Percentiles rank a stretch among this genome's conserved stretches.
phyloP scores from a whole-genome alignment of 805 yeast genomes.

The Wickerhamiella spandovensis region DNA sequence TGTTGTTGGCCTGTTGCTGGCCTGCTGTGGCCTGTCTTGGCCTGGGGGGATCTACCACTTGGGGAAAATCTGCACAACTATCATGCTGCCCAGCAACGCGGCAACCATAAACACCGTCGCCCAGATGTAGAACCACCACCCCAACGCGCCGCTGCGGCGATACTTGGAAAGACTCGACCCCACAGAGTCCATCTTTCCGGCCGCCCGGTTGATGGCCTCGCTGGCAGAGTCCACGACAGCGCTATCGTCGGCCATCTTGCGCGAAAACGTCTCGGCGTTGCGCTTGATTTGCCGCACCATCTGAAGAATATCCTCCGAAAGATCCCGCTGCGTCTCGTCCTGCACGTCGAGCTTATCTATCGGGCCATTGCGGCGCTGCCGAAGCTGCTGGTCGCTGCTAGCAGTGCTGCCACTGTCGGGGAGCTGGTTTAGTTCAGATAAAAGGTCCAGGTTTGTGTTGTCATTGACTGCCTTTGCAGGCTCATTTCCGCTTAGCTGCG shows the following conservation, averaged over 20 bases:
- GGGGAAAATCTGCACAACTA: constrained; percentile 26
- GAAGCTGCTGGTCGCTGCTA: not conserved
- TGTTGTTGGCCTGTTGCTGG: too few species aligned
- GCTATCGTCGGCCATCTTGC: constrained; percentile 27
- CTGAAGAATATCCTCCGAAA: constrained; percentile 35
- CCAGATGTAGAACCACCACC: constrained; percentile 29
- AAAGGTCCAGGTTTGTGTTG: not conserved
- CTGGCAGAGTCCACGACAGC: constrained; percentile 24
- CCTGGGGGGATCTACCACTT: too few species aligned
- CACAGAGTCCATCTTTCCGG: constrained; percentile 24
- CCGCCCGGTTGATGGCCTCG: constrained; percentile 25
- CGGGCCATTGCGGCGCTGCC: not conserved
- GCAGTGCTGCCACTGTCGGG: constrained; percentile 3
- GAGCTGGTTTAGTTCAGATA: constrained; percentile 5
- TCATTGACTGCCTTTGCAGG: not conserved
- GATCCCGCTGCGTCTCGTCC: constrained; percentile 31
- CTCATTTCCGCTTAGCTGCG: not conserved
- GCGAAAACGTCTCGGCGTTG: constrained; percentile 33
- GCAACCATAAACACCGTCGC: constrained; percentile 25
- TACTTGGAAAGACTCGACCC: constrained; percentile 24
- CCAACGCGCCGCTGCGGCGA: constrained; percentile 25
- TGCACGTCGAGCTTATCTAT: constrained; percentile 19
- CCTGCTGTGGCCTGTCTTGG: too few species aligned
- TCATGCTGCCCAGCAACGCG: constrained; percentile 23
- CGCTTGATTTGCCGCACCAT: constrained; percentile 36